Percentiles rank a stretch among this genome's conserved stretches.
These are phyloP conservation scores for Secale cereale DNA, from an alignment of 176 grass and related monocot species.

Conservation along the genomic window DNA sequence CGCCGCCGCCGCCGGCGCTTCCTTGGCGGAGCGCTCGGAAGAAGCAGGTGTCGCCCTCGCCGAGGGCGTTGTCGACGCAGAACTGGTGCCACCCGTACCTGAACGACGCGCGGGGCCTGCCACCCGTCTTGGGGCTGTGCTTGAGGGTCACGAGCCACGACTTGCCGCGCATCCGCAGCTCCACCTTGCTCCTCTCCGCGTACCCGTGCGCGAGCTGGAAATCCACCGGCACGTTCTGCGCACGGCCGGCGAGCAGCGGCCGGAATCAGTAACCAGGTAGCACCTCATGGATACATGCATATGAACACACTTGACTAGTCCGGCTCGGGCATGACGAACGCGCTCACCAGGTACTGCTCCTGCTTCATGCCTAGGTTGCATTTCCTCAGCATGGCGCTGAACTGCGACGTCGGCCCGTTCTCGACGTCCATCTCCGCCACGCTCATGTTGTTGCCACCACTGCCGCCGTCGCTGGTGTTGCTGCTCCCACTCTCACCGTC, in stretches of 20 bases:
- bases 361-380: slow-evolving; percentile 26
- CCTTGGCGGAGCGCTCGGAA: slow-evolving; percentile 28
- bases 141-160: slow-evolving; percentile 36
- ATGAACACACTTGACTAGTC: not conserved
- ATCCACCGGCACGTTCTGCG: slow-evolving; percentile 40
- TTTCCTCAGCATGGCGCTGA: slow-evolving; percentile 29
- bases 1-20: not conserved
- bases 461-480: not conserved
- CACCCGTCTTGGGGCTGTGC: not conserved
- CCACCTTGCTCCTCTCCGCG: slow-evolving; percentile 5
- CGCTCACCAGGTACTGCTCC: slow-evolving; percentile 48
- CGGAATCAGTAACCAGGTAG: not conserved
- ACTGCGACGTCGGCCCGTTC: slow-evolving; percentile 6
- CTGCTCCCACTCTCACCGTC: not conserved
- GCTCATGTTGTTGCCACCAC: not conserved
- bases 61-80: slow-evolving; percentile 39
- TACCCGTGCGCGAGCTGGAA: slow-evolving; percentile 47
- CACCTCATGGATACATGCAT: not conserved
- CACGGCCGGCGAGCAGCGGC: not conserved
- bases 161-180: slow-evolving; percentile 23
- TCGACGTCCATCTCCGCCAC: not conserved
- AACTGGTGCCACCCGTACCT: slow-evolving; percentile 47
- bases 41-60: slow-evolving; percentile 43
- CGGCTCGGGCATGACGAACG: not conserved
- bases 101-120: slow-evolving; percentile 3